Evolutionary conservation across 495 filamentous ascomycete species (phyloP).

Genomic region (Annulohypoxylon stygium): DNA sequence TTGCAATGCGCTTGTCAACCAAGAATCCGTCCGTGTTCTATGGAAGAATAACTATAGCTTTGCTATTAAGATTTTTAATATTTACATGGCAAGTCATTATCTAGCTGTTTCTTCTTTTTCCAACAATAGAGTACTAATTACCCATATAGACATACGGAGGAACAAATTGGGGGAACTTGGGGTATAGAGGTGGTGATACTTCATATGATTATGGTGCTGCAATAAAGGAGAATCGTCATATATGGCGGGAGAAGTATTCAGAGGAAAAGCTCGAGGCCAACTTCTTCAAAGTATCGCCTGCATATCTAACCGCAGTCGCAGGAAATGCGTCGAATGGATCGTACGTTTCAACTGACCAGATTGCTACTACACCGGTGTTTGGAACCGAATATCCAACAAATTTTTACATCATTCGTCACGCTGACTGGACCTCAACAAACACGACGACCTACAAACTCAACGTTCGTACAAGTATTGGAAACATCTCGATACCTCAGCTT

Average conservation of each 20-base stretch:
- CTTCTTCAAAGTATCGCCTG: slow-evolving; percentile 77
- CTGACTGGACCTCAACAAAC: slow-evolving; percentile 66
- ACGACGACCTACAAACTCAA: slow-evolving; percentile 72
- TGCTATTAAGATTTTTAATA: slow-evolving; percentile 37
- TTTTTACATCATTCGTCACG: slow-evolving; percentile 75
- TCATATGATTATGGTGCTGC: slow-evolving; percentile 78
- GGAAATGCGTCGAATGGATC: slow-evolving; percentile 51
- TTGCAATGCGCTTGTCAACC: slow-evolving; percentile 73
- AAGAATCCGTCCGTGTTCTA: slow-evolving; percentile 80
- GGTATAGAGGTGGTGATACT: slow-evolving; percentile 76
- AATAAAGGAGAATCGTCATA: slow-evolving; percentile 73
- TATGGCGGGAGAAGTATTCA: slow-evolving; percentile 80
- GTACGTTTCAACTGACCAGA: slow-evolving; percentile 62
- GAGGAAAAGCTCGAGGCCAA: slow-evolving; percentile 80
- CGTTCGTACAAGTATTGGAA: slow-evolving; percentile 71
- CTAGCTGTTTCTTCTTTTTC: background rate
- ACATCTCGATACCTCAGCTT: slow-evolving; percentile 73
- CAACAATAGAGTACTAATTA: slow-evolving; percentile 45
- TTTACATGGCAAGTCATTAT: slow-evolving; percentile 19
- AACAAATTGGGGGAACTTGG: slow-evolving; percentile 87
- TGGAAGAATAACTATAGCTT: slow-evolving; percentile 78
- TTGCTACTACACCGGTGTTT: slow-evolving; percentile 72
- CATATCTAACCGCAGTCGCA: slow-evolving; percentile 69
- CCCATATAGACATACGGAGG: slow-evolving; percentile 69
- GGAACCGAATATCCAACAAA: slow-evolving; percentile 61